Evolutionary conservation across 331 rosid species (phyloP).

Genomic region (Acacia pycnantha): DNA sequence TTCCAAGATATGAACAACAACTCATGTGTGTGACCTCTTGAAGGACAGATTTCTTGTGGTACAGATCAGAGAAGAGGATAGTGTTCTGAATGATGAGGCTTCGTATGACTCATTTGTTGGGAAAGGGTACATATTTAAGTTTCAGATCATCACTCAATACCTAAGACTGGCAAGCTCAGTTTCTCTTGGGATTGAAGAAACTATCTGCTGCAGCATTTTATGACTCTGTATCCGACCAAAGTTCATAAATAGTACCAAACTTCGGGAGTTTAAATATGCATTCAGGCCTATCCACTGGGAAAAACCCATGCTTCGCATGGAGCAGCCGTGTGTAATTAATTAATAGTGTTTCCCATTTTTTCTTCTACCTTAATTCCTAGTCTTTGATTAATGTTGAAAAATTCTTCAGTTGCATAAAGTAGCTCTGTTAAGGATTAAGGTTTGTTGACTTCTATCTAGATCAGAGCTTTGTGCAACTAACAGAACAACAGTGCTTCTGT

Average conservation of each 20-base stretch:
- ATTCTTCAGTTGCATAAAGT: neutral
- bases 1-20: slow-evolving; percentile 33
- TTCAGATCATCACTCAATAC: slow-evolving; percentile 10
- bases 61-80: slow-evolving; percentile 25
- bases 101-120: slow-evolving; percentile 7
- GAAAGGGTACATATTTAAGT: slow-evolving; percentile 23
- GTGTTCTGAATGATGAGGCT: slow-evolving; percentile 1
- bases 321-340: neutral
- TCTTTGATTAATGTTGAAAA: slow-evolving; percentile 12
- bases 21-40: slow-evolving; percentile 27
- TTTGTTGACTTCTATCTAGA: neutral
- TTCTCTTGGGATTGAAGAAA: slow-evolving; percentile 20
- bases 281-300: slow-evolving; percentile 12
- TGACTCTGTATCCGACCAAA: slow-evolving; percentile 1
- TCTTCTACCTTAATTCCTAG: neutral
- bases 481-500: neutral
- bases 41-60: slow-evolving; percentile 20
- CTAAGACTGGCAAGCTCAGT: slow-evolving; percentile 19
- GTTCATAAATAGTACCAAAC: slow-evolving; percentile 9
- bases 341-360: neutral
- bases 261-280: slow-evolving; percentile 1
- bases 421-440: neutral
- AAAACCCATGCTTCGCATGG: slow-evolving; percentile 3
- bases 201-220: slow-evolving; percentile 21
- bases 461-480: neutral